Percentiles rank a stretch among this genome's conserved stretches.
phyloP scores from a whole-genome alignment of 2,329 filamentous ascomycete species.

The Trichoderma sp. region DNA sequence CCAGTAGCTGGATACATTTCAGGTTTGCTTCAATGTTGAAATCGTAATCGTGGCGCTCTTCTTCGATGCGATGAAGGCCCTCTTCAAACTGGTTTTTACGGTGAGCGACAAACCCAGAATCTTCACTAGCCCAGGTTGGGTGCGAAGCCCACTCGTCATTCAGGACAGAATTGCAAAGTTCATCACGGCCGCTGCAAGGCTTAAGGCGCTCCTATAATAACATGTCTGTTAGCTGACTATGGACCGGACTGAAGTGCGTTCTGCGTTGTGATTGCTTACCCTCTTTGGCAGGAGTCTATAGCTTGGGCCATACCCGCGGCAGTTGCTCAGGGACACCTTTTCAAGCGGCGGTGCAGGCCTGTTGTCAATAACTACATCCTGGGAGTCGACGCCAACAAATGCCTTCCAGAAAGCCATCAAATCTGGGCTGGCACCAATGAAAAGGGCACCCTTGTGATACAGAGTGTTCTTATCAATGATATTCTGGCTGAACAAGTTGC shows the following conservation, averaged over 20 bases:
- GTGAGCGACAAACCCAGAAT: constrained; percentile 95
- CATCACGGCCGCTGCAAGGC: constrained; percentile 88
- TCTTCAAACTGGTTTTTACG: constrained; percentile 96
- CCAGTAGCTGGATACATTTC: constrained; percentile 92
- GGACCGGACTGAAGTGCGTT: background rate
- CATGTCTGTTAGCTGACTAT: constrained; percentile 21
- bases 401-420: constrained; percentile 85
- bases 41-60: constrained; percentile 97
- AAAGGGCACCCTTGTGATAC: constrained; percentile 76
- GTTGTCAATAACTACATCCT: constrained; percentile 77
- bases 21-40: constrained; percentile 95
- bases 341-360: constrained; percentile 71
- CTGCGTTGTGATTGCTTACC: constrained; percentile 38
- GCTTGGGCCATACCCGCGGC: constrained; percentile 90
- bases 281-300: constrained; percentile 89
- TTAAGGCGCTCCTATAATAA: constrained; percentile 70
- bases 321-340: constrained; percentile 90
- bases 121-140: constrained; percentile 97
- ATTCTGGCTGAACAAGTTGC: constrained; percentile 91
- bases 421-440: constrained; percentile 85
- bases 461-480: constrained; percentile 84
- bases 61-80: constrained; percentile 90
- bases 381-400: constrained; percentile 75
- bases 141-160: constrained; percentile 99
- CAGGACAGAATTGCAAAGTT: constrained; percentile 87